Evolutionary conservation across 2,329 filamentous ascomycete genomes (phyloP), one percentile per base, ranked within the genome.

Genomic region (Byssochlamys sp.): DNA sequence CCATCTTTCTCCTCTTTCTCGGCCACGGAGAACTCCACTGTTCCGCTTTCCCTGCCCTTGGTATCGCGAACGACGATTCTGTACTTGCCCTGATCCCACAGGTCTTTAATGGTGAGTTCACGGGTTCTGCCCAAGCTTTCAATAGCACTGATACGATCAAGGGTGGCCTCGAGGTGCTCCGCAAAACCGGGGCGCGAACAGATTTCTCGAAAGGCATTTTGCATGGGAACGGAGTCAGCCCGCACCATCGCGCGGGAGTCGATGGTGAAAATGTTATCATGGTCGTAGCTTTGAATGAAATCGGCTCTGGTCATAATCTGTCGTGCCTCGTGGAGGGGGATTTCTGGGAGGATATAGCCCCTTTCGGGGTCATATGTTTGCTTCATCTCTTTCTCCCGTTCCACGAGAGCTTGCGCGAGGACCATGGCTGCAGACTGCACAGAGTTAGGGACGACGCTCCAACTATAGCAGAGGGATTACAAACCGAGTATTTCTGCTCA

Each of bases 281-380:
- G 89, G 75, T 99, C 94, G 69, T 97, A 91, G 59, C 85, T 81
- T 63, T 94, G 86, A 66, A 97, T 91, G 71, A 97, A 99, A 73
- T 99, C 94, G 59, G 90, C 87, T 55, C 94, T 83, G 12, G 94
- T 97, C 92, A 96, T 96, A 70, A 96, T 87, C 73, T 96, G 82
- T 61, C 92, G 87, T 0, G 91, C 90, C 63, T 87, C 82, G 70
- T 95, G 90, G 57, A 96, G 84, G 0, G 89, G 84, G 61, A 90
- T 87, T 48, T 89, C 83, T 0, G 94, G 91, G 3, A 97, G 81
- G 29, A 90, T 79, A 68, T 95, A 89, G 33, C 89, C 89, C 9
- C 71, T 73, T 12, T 85, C 77, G 0, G 80, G 74, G 70, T 91
- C 81, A 68, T 90, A 92, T 6, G 75, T 85, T 55, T 69, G 70